Evolutionary conservation across 2,329 filamentous ascomycete species (phyloP).

Genomic region (Dothideomycetes sp.): DNA sequence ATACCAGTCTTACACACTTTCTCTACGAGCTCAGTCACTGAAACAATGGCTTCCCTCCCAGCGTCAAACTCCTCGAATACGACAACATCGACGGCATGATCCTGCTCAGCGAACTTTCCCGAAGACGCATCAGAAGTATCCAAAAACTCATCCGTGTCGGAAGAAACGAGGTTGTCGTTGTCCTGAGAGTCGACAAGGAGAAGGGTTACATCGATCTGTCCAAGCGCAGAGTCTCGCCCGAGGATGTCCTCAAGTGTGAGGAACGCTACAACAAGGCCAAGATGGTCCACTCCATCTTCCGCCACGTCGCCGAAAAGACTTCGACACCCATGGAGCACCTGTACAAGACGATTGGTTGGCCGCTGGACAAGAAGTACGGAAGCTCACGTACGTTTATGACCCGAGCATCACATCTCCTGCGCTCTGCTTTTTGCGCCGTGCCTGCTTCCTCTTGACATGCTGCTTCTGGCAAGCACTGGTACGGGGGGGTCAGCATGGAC

Average conservation of each 20-base stretch:
- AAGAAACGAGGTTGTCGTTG: conserved; percentile 96
- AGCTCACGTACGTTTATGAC: too few species aligned
- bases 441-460: too few species aligned
- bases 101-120: conserved; percentile 89
- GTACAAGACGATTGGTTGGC: conserved; percentile 94
- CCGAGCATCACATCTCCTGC: too few species aligned
- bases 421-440: too few species aligned
- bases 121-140: conserved; percentile 96
- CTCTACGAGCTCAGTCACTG: too few species aligned
- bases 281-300: conserved; percentile 98
- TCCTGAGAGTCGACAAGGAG: conserved; percentile 98
- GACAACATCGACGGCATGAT: conserved; percentile 99
- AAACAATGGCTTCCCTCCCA: too few species aligned
- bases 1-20: too few species aligned
- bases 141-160: conserved; percentile 98
- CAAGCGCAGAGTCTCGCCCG: conserved; percentile 93
- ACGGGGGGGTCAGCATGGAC: too few species aligned
- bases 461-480: too few species aligned
- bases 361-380: conserved; percentile 95
- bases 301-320: conserved; percentile 96
- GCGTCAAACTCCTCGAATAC: conserved; percentile 95
- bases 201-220: conserved; percentile 99
- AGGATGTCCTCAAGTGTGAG: conserved; percentile 97
- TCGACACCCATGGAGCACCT: conserved; percentile 86
- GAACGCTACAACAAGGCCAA: conserved; percentile 99